Conservation (phyloP, 2,329 filamentous ascomycete species). For the Karstenula rhodostoma region DNA sequence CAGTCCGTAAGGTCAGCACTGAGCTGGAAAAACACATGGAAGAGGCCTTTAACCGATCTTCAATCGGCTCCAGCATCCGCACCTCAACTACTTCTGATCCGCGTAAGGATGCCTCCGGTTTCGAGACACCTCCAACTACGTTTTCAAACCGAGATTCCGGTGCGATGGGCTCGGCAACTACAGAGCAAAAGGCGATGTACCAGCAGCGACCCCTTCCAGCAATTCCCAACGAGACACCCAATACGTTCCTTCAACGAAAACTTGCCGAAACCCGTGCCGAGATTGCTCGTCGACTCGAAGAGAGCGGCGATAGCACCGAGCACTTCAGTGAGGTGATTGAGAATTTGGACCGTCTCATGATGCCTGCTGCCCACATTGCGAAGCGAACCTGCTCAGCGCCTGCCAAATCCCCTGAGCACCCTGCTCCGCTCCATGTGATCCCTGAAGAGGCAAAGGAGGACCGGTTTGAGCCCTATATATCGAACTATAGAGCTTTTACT, state of each 20-base stretch:
- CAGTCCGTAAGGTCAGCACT: conserved; percentile 82
- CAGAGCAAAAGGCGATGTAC: conserved; percentile 40
- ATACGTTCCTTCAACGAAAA: conserved; percentile 62
- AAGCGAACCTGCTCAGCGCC: conserved; percentile 59
- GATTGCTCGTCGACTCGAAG: conserved; percentile 61
- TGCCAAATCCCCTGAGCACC: conserved; percentile 39
- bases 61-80: conserved; percentile 60
- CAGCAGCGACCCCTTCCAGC: conserved; percentile 55
- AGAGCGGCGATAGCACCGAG: conserved; percentile 55
- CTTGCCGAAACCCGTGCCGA: conserved; percentile 66
- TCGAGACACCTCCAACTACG: conserved; percentile 63
- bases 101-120: conserved; percentile 47
- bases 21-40: conserved; percentile 91
- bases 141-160: conserved; percentile 52
- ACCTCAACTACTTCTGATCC: conserved; percentile 53
- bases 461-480: conserved; percentile 36
- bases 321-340: conserved; percentile 68
- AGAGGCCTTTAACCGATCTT: conserved; percentile 83
- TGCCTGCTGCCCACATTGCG: conserved; percentile 47
- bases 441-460: conserved; percentile 58
- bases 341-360: conserved; percentile 66
- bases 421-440: conserved; percentile 58
- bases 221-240: conserved; percentile 57
- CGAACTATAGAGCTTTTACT: conserved; percentile 53
- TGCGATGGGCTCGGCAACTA: conserved; percentile 38